Percentiles rank a stretch among this genome's conserved stretches.
Conservation (phyloP, 139 green algal genomes). For the Chlorokybus atmophyticus region DNA sequence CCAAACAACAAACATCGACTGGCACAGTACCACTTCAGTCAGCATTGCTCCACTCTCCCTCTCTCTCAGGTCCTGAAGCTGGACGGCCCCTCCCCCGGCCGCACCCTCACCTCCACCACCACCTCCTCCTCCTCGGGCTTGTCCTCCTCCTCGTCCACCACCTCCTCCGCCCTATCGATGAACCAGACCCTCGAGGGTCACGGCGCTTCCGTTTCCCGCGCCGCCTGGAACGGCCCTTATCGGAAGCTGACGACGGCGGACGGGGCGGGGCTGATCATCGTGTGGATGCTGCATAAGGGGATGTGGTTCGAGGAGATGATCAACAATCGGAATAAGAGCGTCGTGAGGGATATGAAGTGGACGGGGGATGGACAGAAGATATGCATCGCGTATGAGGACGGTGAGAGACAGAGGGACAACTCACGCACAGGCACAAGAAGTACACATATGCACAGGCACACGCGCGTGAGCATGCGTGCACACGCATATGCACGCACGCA, state of each 20-base stretch:
- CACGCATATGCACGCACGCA: too few species aligned
- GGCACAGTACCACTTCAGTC: background rate
- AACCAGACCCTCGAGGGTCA: slow-evolving; percentile 72
- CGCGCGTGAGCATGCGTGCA: too few species aligned
- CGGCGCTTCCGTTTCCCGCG: slow-evolving; percentile 39
- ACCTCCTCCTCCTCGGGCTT: too few species aligned
- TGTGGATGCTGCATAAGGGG: slow-evolving; percentile 68
- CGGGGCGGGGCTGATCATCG: slow-evolving; percentile 66
- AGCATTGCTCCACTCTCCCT: background rate
- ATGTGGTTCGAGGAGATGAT: slow-evolving; percentile 83
- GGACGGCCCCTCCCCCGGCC: slow-evolving; percentile 2
- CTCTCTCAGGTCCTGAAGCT: slow-evolving; percentile 11
- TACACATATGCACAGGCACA: too few species aligned
- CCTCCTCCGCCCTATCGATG: slow-evolving; percentile 39
- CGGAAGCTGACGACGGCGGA: slow-evolving; percentile 69
- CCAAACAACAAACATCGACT: too few species aligned
- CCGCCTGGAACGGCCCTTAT: slow-evolving; percentile 57
- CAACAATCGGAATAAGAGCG: slow-evolving; percentile 56
- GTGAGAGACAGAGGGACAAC: too few species aligned
- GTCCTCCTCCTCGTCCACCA: too few species aligned
- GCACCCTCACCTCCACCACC: background rate
- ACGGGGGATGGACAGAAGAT: slow-evolving; percentile 61
- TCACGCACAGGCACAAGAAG: too few species aligned
- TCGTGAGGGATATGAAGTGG: slow-evolving; percentile 68
- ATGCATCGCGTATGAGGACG: slow-evolving; percentile 72